Base-by-base conservation (phyloP, 2,329 filamentous ascomycete species). In the Hortaea werneckii region DNA sequence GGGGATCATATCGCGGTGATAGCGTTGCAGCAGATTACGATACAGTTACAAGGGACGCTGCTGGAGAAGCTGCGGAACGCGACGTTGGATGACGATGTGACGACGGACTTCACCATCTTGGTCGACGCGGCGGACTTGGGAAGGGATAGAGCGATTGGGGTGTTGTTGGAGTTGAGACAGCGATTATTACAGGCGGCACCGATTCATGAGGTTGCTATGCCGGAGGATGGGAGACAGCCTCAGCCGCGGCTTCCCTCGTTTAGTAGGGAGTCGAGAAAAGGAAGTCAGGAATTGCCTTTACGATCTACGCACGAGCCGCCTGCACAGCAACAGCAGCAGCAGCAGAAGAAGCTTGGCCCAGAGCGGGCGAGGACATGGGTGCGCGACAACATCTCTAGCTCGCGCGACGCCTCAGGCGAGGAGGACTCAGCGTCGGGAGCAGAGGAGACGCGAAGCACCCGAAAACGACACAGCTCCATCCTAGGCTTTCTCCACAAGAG, bases 1-100 rank as follows among this genome's bases (percentile, higher is more conserved):
- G 61, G 60, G n/a, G 61, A 64, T 46, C 46, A 56, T 30, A 49
- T 58, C 6, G 57, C 58, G 10, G 52, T 64, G 38, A 59, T 59
- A 7, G 53, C 58, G 34, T 48, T 64, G 44, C 59, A 60, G 51
- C 50, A 56, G 40, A 57, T 64, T 44, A 58, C 55, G 1, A 60
- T 62, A 13, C 51, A 60, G 41, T 45, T 64, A 38, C 58, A 61
- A 42, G 47, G 50, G 10, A 56, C 49, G 29, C 44, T 64, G 47
- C 51, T 64, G 34, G 52, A 57, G 41, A 58, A 59, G 54, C 54
- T 64, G 44, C 44, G 53, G 26, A 55, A 56, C 48, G 54, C 56
- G 5, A 56, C 58, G 2, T 58, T 57, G 37, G 55, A 60, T 44
- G 57, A 60, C 41, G 56, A 60, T 45, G 50, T 50, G 11, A 51